Percentiles rank a stretch among this genome's conserved stretches.
Conservation (phyloP, 192 early-diverging fungal genomes). For the Linnemannia elongata region DNA sequence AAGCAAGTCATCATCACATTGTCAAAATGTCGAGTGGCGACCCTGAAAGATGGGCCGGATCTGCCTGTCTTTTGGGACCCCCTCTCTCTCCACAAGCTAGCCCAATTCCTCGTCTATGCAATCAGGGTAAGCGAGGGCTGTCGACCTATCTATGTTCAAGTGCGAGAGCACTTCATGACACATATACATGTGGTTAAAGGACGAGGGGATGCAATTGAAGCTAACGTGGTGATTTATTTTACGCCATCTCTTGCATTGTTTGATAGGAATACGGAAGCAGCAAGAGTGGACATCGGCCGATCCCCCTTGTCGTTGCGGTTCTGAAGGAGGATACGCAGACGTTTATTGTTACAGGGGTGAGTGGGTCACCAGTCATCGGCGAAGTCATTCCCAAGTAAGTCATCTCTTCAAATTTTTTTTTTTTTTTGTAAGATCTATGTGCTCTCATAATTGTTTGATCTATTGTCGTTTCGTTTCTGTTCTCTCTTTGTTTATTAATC, state of each 20-base stretch:
- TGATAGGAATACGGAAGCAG: slow-evolving; percentile 77
- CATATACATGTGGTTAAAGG: neutral
- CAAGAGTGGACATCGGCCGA: slow-evolving; percentile 46
- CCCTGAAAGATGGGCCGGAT: slow-evolving; percentile 71
- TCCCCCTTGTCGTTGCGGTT: slow-evolving; percentile 87
- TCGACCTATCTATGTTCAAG: slow-evolving; percentile 6
- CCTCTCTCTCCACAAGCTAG: slow-evolving; percentile 80
- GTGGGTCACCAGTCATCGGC: slow-evolving; percentile 63
- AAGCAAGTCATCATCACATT: slow-evolving; percentile 83
- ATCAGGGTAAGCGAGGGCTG: slow-evolving; percentile 64
- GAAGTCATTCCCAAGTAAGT: slow-evolving; percentile 66
- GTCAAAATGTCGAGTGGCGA: slow-evolving; percentile 79
- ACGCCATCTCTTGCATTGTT: neutral
- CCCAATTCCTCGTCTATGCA: slow-evolving; percentile 85
- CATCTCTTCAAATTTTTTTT: neutral
- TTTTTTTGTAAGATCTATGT: neutral
- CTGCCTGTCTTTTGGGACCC: slow-evolving; percentile 70
- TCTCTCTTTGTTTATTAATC: slow-evolving; percentile 7
- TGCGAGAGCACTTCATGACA: neutral
- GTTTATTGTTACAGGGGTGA: slow-evolving; percentile 80
- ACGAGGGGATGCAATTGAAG: neutral
- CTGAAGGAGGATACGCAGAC: slow-evolving; percentile 71
- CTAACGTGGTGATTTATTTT: neutral
- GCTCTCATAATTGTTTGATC: neutral
- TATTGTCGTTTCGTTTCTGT: slow-evolving; percentile 1